Evolutionary conservation across 2,329 filamentous ascomycete species (phyloP), one percentile per base, ranked within the genome.

Genomic region (Cladosporium cucumerinum): DNA sequence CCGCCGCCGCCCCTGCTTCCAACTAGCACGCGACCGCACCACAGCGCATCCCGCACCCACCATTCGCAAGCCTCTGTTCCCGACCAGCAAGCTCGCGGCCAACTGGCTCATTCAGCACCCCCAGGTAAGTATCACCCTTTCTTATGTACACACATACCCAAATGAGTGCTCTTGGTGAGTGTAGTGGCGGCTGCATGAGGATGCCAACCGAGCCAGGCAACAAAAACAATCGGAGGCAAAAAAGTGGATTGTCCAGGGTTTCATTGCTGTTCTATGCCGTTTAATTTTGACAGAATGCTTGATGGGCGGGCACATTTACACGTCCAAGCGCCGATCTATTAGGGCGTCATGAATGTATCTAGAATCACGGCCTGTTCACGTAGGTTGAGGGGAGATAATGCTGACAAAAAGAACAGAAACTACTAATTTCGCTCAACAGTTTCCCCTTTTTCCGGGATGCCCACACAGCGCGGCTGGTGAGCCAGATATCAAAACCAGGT

Each of bases 51-150:
- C 32, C 54, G 55, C 55, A 46, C 34, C 36, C 32, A 4, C 23
- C 21, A 14, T 43, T 23, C 23, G 11, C 32, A 34, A 61, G 46
- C 59, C 46, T 39, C 46, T 61, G 59, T 48, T 61, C 30, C 59
- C 59, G 59, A 61, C 59, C 59, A 61, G 59, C 48, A 36, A 51
- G 26, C n/a, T 23, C 46, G 11, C 36, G n/a, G 23, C 25, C 36
- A 18, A 3, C 43, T 25, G 48, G 57, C 57, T 59, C 32, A 18
- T 48, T 39, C 59, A 61, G 43, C 46, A 39, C 21, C 46, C 46
- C n/a, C 49, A 55, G 60, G 48, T 55, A 55, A 43, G 60, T 62
- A 62, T 62, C 23, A 25, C 43, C 60, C 14, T 62, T 46, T 62
- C 26, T 18, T 62, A 18, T 62, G 48, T 62, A 62, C 30, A 61